Percentiles rank a stretch among this genome's conserved stretches.
These are phyloP conservation scores for Parsonsia alboflavescens DNA, from an alignment of 257 asterid species.

Conservation along the genomic window DNA sequence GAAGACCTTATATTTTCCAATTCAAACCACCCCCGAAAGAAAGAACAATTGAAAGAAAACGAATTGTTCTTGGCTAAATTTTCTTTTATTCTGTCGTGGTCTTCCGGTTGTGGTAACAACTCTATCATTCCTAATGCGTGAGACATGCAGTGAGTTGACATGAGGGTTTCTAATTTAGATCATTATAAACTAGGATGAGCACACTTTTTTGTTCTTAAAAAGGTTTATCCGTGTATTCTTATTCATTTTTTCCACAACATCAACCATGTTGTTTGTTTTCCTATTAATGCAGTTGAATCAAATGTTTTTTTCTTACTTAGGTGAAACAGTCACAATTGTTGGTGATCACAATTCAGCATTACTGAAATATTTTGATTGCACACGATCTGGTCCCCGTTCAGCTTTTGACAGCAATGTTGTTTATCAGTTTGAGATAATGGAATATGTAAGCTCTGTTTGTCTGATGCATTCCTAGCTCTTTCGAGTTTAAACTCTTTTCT, in stretches of 20 bases:
- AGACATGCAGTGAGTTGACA: not conserved
- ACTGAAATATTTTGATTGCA: slow-evolving; percentile 84
- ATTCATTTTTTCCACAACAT: too few species aligned
- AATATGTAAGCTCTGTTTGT: slow-evolving; percentile 62
- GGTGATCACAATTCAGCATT: slow-evolving; percentile 91
- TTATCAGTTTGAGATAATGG: slow-evolving; percentile 96
- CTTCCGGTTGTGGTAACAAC: not conserved
- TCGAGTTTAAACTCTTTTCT: not conserved
- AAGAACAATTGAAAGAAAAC: not conserved
- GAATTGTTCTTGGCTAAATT: not conserved
- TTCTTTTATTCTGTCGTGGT: not conserved
- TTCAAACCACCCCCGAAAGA: not conserved
- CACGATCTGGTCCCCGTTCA: slow-evolving; percentile 99
- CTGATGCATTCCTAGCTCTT: too few species aligned
- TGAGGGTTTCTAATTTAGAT: too few species aligned
- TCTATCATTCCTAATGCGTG: not conserved
- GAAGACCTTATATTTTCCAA: not conserved
- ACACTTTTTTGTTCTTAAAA: too few species aligned
- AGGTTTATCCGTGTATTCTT: too few species aligned
- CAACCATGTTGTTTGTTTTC: too few species aligned
- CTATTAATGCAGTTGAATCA: slow-evolving; percentile 5
- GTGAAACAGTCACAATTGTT: slow-evolving; percentile 91
- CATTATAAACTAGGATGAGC: too few species aligned
- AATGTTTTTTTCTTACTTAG: slow-evolving; percentile 36
- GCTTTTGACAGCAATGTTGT: slow-evolving; percentile 95